Base-by-base conservation (phyloP, 352 stramenopile species). In the Pseudoperonospora humuli region DNA sequence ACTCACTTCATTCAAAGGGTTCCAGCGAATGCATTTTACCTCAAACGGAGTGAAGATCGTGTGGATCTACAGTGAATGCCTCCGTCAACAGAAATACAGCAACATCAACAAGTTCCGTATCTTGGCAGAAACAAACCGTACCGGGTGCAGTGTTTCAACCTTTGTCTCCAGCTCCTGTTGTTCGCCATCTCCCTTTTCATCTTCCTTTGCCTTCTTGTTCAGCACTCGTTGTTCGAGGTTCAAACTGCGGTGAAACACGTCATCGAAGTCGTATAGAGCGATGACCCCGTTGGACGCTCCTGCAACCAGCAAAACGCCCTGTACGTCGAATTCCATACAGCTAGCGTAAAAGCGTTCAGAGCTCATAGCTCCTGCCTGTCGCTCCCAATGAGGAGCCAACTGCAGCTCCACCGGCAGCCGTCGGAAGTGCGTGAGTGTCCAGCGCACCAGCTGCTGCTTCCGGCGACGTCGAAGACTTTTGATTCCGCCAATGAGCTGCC, bases 181-280 rank as follows among this genome's bases (percentile, higher is more conserved):
- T 9, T 49, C 13, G 49, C 38, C 42, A 24, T 18, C 25, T 44
- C 1, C 19, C 4, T 44, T 27, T 27, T n/a, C 14, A 11, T 44
- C 25, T 1, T 20, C 15, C 0, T 40, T 28, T 40, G 4, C 19
- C 10, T 41, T 8, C 7, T 24, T 15, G 7, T 26, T 45, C 11
- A 28, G 20, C 41, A 78, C 50, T 38, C 47, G 38, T 31, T 82
- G 70, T 26, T 52, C 58, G 5, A 78, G 31, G 27, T 84, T 85
- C 15, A 87, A 56, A 33, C 50, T 77, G 27, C 57, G 67, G 39
- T 84, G 60, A 20, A 79, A 85, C 23, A 84, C 57, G 35, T 86
- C 76, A 51, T 91, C 78, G 46, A 85, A 91, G 53, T 91, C 78
- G 50, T 76, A 91, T 19, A 91, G 54, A 4, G 75, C 72, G 11